These are phyloP conservation scores for Talaromyces sp. DNA, from an alignment of 2,329 filamentous ascomycete species.

Conservation along the genomic window DNA sequence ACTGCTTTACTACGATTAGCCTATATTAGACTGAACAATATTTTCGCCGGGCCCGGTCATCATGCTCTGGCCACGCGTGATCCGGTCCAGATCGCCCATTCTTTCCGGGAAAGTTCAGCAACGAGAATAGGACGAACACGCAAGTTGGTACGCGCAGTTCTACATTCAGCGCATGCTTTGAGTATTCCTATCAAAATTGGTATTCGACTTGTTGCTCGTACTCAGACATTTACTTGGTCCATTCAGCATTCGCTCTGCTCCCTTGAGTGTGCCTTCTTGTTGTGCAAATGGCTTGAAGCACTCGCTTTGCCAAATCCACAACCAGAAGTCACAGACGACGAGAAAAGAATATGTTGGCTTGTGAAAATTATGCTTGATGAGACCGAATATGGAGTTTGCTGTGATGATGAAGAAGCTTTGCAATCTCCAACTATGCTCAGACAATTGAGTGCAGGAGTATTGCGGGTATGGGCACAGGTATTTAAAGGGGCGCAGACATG, in stretches of 20 bases:
- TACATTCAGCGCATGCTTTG: constrained; percentile 62
- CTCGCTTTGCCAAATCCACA: constrained; percentile 25
- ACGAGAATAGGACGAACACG: constrained; percentile 46
- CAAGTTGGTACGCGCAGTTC: constrained; percentile 55
- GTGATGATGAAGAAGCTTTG: constrained; percentile 1
- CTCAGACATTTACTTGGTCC: constrained; percentile 28
- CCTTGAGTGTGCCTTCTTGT: constrained; percentile 33
- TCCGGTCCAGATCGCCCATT: constrained; percentile 50
- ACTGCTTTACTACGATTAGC: constrained; percentile 56
- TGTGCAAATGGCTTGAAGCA: constrained; percentile 36
- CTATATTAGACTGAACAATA: constrained; percentile 53
- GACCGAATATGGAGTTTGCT: constrained; percentile 4
- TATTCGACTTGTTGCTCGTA: constrained; percentile 33
- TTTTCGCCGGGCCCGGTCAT: constrained; percentile 51
- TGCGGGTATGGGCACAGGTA: constrained; percentile 38
- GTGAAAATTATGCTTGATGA: constrained; percentile 37
- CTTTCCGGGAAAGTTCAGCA: constrained; percentile 50
- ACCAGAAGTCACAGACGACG: constrained; percentile 31
- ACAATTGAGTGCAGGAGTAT: constrained; percentile 33
- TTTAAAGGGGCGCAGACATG: constrained; percentile 38
- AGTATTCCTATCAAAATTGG: constrained; percentile 45
- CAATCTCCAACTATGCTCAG: constrained; percentile 26
- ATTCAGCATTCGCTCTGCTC: constrained; percentile 36
- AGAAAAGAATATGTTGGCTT: constrained; percentile 29
- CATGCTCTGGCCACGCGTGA: constrained; percentile 6